Base-by-base conservation (phyloP, 2,329 filamentous ascomycete species). In the Colletotrichum limetticola region DNA sequence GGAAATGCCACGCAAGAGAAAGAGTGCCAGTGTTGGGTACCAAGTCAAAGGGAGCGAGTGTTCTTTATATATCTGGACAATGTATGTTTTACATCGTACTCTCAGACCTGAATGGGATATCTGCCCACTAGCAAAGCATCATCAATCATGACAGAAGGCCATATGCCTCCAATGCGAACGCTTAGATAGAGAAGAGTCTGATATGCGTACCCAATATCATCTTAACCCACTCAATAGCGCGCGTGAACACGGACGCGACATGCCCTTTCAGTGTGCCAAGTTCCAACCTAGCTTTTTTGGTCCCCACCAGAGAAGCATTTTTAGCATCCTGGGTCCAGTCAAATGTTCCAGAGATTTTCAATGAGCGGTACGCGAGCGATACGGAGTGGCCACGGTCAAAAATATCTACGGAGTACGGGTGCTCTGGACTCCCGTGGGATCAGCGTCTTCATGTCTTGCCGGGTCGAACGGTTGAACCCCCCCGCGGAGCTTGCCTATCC, bases 221-320 rank as follows among this genome's bases (percentile, higher is more conserved):
- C 26, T 24, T 30, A 26, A 26, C 52, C 52, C 30, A 2, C 22
- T 56, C 56, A 66, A 46, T 66, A 65, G 66, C 60, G 70, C 66
- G 22, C 46, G 22, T 11, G 55, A 19, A 19, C 30, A 59, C 46
- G 28, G 22, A 69, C 66, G 53, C 66, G 42, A 72, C 24, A n/a
- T 58, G 26, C 63, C 42, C 24, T 16, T 63, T 24, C 46, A 8
- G 56, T 55, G n/a, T 32, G 22, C 37, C 37, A 42, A 42, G 37
- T 42, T 42, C 37, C 16, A 30, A n/a, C 16, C 35, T 14, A 37
- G n/a, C n/a, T 24, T n/a, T 28, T n/a, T 57, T 8, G 7, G 55
- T 42, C 59, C 42, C 70, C 70, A 61, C 60, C 55, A 52, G 70
- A 70, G 46, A 72, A 70, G 66, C 70, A 61, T 70, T 72, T 72